Base-by-base conservation (phyloP, 73 alveolate species). In the Durusdinium trenchii region DNA sequence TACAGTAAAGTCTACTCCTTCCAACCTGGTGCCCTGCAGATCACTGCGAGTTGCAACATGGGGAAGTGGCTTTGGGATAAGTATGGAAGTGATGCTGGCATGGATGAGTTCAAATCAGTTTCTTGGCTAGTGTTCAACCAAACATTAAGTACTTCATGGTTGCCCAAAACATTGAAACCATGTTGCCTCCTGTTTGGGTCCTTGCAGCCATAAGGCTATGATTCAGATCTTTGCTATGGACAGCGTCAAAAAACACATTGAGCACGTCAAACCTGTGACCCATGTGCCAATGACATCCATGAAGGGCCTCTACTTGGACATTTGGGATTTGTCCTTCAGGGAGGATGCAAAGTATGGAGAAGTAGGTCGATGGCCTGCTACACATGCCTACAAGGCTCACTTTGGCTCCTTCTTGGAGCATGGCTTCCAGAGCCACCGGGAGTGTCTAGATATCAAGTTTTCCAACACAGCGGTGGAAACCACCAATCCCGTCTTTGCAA, bases 301-400 rank as follows among this genome's bases (percentile, higher is more conserved):
- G 89, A 78, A 78, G 61, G 64, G 64, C 14, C 26, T 78, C 45
- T 46, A 45, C 64, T 26, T 78, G 89, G 45, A 14, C 40, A 57
- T 46, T 2, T 43, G 64, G 64, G 14, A 10, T 23, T 43, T 78
- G 9, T 78, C 89, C 3, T 78, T 45, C 42, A 12, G 3, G 1
- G 89, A 78, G 61, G 38, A 43, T 78, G 89, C 89, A 3, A 78
- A 78, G 42, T 78, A 78, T 43, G 89, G 89, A 18, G 62, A 78
- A 62, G 62, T 46, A 2, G 89, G 89, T 18, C 60, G 89, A 6
- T 78, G 61, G 61, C 89, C 89, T 16, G 64, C 64, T 16, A 78
- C 89, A 38, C 89, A 78, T 78, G 42, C 64, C n/a, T 78, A 3
- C 46, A 43, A 46, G 4, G 40, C 61, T 6, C 89, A 78, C 45